Base-by-base conservation (phyloP, 192 early-diverging fungal species). In the Haplosporangium gracile region DNA sequence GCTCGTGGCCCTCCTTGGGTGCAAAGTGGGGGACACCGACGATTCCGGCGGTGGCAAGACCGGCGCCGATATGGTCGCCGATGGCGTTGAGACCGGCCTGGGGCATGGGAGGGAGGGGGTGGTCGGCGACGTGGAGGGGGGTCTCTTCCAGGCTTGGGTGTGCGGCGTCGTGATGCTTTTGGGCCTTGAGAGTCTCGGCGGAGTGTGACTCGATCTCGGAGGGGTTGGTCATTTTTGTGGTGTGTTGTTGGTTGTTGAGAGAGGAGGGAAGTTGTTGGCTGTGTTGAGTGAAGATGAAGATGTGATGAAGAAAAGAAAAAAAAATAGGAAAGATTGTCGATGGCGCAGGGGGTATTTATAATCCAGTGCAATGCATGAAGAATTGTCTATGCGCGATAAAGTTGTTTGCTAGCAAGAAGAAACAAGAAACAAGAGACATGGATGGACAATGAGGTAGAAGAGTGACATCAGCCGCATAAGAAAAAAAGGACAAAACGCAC, bases 151-250 rank as follows among this genome's bases (percentile, higher is more conserved):
- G 9, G 57, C 24, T 26, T 60, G 57, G 57, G n/a, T 60, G 57
- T 60, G 57, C 57, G 57, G 57, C 57, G 57, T 60, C 57, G n/a
- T 60, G 57, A 2, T 60, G 57, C 49, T 65, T 65, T 32, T 65
- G 60, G 60, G 60, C 60, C 60, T 65, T 65, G 60, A 65, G 60
- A 11, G 26, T 32, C 60, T 65, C 60, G 60, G 32, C 29, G 60
- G 60, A 29, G 60, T 65, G 60, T 29, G 60, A 65, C 60, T 65
- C 60, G 60, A 65, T 65, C 60, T 65, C 60, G 60, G 60, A 65
- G 29, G 60, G 60, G 26, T 65, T 29, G 60, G 60, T 65, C 60
- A 65, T 65, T 65, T 65, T 65, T 65, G 57, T 63, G 2, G 15
- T 65, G 11, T 65, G 3, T 13, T 65, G n/a, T 26, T 65, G n/a